Evolutionary conservation across 257 asterid species (phyloP).

Genomic region (Solanum piurae): DNA sequence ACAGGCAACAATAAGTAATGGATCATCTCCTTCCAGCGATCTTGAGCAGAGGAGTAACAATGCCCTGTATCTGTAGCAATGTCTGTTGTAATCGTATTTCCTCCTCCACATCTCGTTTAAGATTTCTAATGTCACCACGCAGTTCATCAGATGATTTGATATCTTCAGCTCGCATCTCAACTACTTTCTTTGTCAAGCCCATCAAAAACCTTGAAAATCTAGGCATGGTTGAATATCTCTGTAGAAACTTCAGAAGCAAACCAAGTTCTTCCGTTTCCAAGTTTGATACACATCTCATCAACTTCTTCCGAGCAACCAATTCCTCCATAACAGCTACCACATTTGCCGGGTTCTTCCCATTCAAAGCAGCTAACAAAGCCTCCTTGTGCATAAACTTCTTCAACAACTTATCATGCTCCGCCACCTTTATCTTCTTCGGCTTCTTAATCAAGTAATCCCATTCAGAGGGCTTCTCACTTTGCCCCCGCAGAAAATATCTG

Average conservation of each 20-base stretch:
- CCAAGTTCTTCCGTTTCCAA: slow-evolving; percentile 63
- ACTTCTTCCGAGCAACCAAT: slow-evolving; percentile 68
- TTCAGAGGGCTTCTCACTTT: slow-evolving; percentile 56
- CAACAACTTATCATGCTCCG: slow-evolving; percentile 64
- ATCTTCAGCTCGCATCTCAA: slow-evolving; percentile 66
- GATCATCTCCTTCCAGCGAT: slow-evolving; percentile 62
- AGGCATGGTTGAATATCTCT: slow-evolving; percentile 60
- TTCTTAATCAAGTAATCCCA: slow-evolving; percentile 58
- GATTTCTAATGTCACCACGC: slow-evolving; percentile 46
- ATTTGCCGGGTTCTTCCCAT: slow-evolving; percentile 45
- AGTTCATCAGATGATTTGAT: slow-evolving; percentile 38
- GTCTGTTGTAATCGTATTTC: slow-evolving; percentile 70
- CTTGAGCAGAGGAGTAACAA: slow-evolving; percentile 65
- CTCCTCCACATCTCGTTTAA: slow-evolving; percentile 76
- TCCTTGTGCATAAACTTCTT: slow-evolving; percentile 82
- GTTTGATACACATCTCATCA: slow-evolving; percentile 54
- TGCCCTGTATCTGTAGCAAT: slow-evolving; percentile 77
- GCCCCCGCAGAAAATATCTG: slow-evolving; percentile 83
- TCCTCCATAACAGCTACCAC: slow-evolving; percentile 93
- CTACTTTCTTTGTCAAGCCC: slow-evolving; percentile 48
- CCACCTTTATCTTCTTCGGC: slow-evolving; percentile 61
- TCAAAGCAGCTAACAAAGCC: slow-evolving; percentile 60
- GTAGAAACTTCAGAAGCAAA: slow-evolving; percentile 54
- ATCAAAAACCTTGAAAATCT: slow-evolving; percentile 54
- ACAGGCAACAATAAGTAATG: background rate